These are phyloP conservation scores for Amanita muscaria DNA, from an alignment of 768 basidiomycete species.

Conservation along the genomic window DNA sequence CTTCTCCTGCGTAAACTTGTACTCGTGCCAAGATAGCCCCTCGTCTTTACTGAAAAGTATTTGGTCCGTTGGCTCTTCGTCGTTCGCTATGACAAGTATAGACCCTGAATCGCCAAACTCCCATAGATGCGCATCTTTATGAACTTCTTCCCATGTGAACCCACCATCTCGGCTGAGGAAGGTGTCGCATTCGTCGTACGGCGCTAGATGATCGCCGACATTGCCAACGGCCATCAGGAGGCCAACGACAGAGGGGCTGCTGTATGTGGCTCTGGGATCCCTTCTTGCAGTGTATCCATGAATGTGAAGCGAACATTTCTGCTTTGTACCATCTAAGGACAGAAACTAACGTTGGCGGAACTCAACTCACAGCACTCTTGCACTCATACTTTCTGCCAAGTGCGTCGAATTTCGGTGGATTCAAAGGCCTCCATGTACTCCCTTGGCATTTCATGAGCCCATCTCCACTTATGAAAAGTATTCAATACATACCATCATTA, in stretches of 20 bases:
- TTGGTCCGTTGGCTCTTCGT: constrained; percentile 87
- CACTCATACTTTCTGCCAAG: constrained; percentile 68
- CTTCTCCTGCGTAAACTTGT: constrained; percentile 68
- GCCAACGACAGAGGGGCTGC: constrained; percentile 85
- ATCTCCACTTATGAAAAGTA: background rate
- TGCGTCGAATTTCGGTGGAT: constrained; percentile 70
- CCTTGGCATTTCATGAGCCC: constrained; percentile 31
- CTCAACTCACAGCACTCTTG: constrained; percentile 43
- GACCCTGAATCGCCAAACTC: constrained; percentile 98
- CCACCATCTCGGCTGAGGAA: constrained; percentile 96
- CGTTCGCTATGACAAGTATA: constrained; percentile 87
- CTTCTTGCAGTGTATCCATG: constrained; percentile 93
- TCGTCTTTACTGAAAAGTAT: constrained; percentile 88
- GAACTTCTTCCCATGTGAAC: constrained; percentile 97
- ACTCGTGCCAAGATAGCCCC: constrained; percentile 82
- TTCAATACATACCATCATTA: constrained; percentile 69
- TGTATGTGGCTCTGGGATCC: constrained; percentile 89
- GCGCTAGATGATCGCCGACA: constrained; percentile 74
- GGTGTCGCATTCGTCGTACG: constrained; percentile 85
- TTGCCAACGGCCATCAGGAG: constrained; percentile 95
- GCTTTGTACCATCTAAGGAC: background rate
- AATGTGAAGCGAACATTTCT: constrained; percentile 84
- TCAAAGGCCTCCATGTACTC: constrained; percentile 78
- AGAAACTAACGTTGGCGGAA: background rate
- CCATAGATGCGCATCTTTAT: constrained; percentile 97